A percentile compares a stretch with the other conserved stretches of the same genome.
Conservation (phyloP, 805 yeast genomes). For the Cyberlindnera amylophila region DNA sequence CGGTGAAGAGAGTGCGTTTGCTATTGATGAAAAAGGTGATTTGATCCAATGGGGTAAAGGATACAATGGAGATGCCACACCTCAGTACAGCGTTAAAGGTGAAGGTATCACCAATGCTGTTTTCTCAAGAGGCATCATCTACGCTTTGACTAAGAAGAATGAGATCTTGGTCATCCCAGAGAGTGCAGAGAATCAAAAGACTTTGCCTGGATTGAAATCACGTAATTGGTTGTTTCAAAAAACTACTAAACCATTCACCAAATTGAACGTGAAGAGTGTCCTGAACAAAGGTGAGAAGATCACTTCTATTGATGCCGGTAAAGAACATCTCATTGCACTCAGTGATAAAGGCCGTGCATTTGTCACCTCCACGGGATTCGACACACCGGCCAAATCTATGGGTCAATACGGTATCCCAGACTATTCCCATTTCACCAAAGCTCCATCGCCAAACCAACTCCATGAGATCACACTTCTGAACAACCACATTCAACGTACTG, state of each 20-base stretch:
- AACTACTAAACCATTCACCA: conserved; percentile 10
- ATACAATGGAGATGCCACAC: conserved; percentile 28
- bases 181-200: conserved; percentile 9
- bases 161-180: conserved; percentile 35
- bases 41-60: conserved; percentile 68
- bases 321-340: conserved; percentile 51
- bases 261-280: conserved; percentile 1
- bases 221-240: conserved; percentile 17
- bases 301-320: conserved; percentile 54
- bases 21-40: conserved; percentile 66
- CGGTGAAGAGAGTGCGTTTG: conserved; percentile 40
- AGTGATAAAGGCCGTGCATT: conserved; percentile 10
- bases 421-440: conserved; percentile 58
- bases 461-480: conserved; percentile 58
- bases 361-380: conserved; percentile 48
- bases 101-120: conserved; percentile 41
- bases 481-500: conserved; percentile 29
- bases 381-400: conserved; percentile 33
- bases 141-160: conserved; percentile 39
- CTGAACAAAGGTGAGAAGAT: conserved; percentile 44
- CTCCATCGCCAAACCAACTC: conserved; percentile 46
- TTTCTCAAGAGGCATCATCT: conserved; percentile 52
- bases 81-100: conserved; percentile 41
- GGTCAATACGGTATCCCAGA: conserved; percentile 88
- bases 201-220: conserved; percentile 6